Evolutionary conservation across 345 rosid genomes (phyloP), one percentile per base, ranked within the genome.

Genomic region (Sisymbrium irio): DNA sequence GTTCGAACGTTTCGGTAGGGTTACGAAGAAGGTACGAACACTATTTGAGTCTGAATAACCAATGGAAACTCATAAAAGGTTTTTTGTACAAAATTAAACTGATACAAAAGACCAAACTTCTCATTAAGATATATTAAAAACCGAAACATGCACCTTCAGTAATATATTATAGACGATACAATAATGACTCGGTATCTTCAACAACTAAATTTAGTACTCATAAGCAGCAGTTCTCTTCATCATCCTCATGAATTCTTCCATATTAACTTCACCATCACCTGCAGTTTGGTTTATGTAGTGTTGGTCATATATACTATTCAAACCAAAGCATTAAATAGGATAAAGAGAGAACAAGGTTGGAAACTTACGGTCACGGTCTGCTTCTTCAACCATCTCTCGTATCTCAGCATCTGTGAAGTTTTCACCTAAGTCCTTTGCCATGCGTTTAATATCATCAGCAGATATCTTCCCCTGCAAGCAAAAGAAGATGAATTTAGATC

Each of bases 391-490:
- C 98, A 96, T 92, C 74, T 92, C 98, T 14, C 78, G 67, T 18
- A 92, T 87, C 64, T 95, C 98, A 64, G 65, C 76, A 19, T 89
- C 89, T 9, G 90, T 78, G 84, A 92, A 86, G 82, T 54, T 77
- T 70, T 89, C 93, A 8, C 97, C 97, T n/a, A 96, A 83, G 67
- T 96, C 99, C 78, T 83, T 90, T 1, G 96, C 85, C 69, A 85
- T 85, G 45, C 65, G 78, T 82, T 79, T 87, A 14, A 96, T 90
- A 76, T 96, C 98, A 65, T 66, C 58, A 22, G 62, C 41, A 40
- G 97, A 92, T 75, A 90, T 92, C 86, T 50, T 59, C 40, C 61
- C 61, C 61, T 56, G 41, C 40, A 30, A 28, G 7, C 12, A 22
- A 25, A 10, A 25, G 6, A 33, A 19, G 27, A 41, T 15, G 20